Percentiles rank a stretch among this genome's conserved stretches.
phyloP scores from a whole-genome alignment of 306 rosid species.

The Astragalus glycyphyllos region DNA sequence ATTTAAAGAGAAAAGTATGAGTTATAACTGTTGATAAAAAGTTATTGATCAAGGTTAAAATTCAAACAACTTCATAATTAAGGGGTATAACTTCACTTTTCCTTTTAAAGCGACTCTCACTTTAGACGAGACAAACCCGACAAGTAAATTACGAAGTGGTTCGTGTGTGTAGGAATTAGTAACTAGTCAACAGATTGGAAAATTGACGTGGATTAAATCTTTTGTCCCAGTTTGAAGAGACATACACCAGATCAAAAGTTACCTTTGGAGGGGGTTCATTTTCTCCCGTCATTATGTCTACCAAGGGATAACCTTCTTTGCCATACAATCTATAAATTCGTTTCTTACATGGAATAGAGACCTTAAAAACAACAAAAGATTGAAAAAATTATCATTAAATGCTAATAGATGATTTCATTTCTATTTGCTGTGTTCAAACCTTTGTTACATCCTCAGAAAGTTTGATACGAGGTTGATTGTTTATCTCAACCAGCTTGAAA shows the following conservation, averaged over 20 bases:
- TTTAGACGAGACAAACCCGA: not conserved
- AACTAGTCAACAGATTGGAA: slow-evolving; percentile 16
- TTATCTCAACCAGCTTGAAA: slow-evolving; percentile 98
- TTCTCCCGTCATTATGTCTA: slow-evolving; percentile 92
- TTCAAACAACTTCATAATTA: too few species aligned
- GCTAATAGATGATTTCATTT: slow-evolving; percentile 1
- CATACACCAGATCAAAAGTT: slow-evolving; percentile 37
- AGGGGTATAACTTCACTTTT: too few species aligned
- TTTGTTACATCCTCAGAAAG: slow-evolving; percentile 98
- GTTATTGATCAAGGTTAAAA: too few species aligned
- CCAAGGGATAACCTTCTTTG: slow-evolving; percentile 90
- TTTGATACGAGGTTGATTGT: slow-evolving; percentile 90
- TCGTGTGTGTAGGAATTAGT: not conserved
- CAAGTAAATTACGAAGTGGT: not conserved
- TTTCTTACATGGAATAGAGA: slow-evolving; percentile 97
- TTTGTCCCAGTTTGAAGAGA: not conserved
- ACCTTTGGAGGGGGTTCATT: slow-evolving; percentile 98
- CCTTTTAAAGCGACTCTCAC: not conserved
- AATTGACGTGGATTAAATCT: not conserved
- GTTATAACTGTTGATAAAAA: too few species aligned
- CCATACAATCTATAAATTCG: slow-evolving; percentile 80
- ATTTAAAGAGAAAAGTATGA: too few species aligned
- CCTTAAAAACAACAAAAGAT: slow-evolving; percentile 57
- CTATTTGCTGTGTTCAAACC: slow-evolving; percentile 59
- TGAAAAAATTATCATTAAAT: slow-evolving; percentile 4